Base-by-base conservation (phyloP, 257 asterid genomes). In the Solanum chilense region DNA sequence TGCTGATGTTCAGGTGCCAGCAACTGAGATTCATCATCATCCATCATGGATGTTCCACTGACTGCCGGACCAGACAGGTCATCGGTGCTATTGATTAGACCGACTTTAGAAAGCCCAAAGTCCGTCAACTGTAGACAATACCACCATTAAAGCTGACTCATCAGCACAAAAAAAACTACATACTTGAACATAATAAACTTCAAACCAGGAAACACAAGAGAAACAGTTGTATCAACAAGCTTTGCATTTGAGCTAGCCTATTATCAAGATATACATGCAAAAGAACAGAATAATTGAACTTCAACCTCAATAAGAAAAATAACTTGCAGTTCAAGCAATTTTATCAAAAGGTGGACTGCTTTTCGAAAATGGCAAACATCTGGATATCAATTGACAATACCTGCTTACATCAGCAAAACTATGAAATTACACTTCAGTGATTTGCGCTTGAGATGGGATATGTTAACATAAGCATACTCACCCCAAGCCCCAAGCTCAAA, bases 101-200 rank as follows among this genome's bases (percentile, higher is more conserved):
- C 99, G 85, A 97, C 99, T 95, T 95, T 97, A 71, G 99, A 97
- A 86, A 97, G 98, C 93, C 99, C 99, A 92, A 97, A 97, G 89
- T 96, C 99, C 73, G 99, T 97, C 89, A 97, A 92, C 99, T 97
- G 98, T 89, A 90, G 86, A 92, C 33, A 86, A 83, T 47, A 70
- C 56, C 73, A 71, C 87, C 47, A 86, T 86, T 49, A 49, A 70
- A 85, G 60, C 87, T 18, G 37, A 37, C 25, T 42, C 69, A 25
- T 86, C 69, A 33, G 83, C 85, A 80, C 29, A 18, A 47, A 78
- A 16, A 80, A 78, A 29, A 47, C 85, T 37, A 39, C 12, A 29
- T 31, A 18, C 27, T 47, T 80, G 12, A 9, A 80, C 44, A 47
- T 29, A 47, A 47, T 16, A 29, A 80, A 49, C 42, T 45, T 80